Base-by-base conservation (phyloP, 129 eudicot genomes). In the Tagetes patula region DNA sequence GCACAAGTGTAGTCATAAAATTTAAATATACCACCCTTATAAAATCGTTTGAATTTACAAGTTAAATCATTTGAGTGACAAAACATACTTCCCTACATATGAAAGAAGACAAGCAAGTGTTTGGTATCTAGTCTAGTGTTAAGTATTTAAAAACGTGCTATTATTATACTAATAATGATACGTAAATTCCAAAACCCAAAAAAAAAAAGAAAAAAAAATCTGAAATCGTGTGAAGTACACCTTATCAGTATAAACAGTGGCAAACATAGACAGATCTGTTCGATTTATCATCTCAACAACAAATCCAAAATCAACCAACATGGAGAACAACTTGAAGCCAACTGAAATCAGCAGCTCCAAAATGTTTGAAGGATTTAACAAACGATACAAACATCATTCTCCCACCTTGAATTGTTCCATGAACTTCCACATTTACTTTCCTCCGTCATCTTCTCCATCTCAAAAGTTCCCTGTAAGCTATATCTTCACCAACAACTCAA, bases 311-410 rank as follows among this genome's bases (percentile, higher is more conserved):
- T 60, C 38, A 38, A 66, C 7, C 39, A 74, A 56, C 71, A 91
- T 91, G 96, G 97, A 83, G 78, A 71, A n/a, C 74, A 64, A 20
- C 0, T 20, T 73, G 2, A 94, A 88, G n/a, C 94, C 97, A 55
- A 83, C 79, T 33, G 97, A 95, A 48, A 85, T 88, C 46, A 87
- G 94, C 82, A 90, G 90, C 86, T 13, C 91, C n/a, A 95, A 90
- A 81, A 90, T 95, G 97, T 88, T 82, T 39, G 99, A 75, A 48
- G 99, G 99, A 30, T 88, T 74, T 88, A 95, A 95, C 86, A 95
- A 90, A 82, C 72, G 97, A 86, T 95, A 86, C 88, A 90, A 90
- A 62, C 99, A 95, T 66, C 79, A 79, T 43, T 90, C 97, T 42
- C 88, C 97, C 11, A 88, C 95, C 12, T 83, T 95, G 2, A 89